Evolutionary conservation across 352 stramenopile genomes (phyloP).

Genomic region (Phytophthora fragariaefolia): DNA sequence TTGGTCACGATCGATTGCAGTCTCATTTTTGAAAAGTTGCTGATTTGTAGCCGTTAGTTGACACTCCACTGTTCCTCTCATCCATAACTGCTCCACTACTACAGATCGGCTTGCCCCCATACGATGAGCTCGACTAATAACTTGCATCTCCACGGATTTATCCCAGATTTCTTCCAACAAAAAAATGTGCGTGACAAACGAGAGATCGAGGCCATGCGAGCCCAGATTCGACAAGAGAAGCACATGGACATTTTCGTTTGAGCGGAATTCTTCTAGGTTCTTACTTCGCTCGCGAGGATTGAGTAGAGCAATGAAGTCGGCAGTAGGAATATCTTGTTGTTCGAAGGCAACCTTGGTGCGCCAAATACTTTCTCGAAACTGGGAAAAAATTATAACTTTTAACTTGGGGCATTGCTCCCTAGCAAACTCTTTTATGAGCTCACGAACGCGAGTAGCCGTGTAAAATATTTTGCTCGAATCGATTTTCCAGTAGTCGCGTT

Average conservation of each 20-base stretch:
- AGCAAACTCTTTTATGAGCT: constrained; percentile 51
- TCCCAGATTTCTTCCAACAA: constrained; percentile 97
- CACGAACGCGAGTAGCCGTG: constrained; percentile 52
- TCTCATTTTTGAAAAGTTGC: constrained; percentile 16
- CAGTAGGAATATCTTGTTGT: constrained; percentile 59
- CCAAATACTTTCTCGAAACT: constrained; percentile 77
- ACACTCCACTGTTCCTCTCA: constrained; percentile 81
- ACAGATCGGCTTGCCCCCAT: constrained; percentile 93
- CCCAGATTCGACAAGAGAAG: constrained; percentile 95
- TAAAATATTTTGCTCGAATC: constrained; percentile 71
- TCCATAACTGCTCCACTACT: constrained; percentile 91
- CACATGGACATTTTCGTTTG: constrained; percentile 73
- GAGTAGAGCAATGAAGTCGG: constrained; percentile 61
- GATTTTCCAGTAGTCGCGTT: constrained; percentile 35
- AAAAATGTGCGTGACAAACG: constrained; percentile 98
- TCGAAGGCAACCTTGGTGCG: constrained; percentile 58
- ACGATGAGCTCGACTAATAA: constrained; percentile 95
- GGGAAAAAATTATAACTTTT: constrained; percentile 81
- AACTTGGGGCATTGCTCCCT: constrained; percentile 26
- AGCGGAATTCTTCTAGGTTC: constrained; percentile 53
- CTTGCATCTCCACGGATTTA: constrained; percentile 93
- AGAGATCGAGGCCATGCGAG: constrained; percentile 95
- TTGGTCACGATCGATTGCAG: constrained; percentile 4
- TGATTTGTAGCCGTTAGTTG: constrained; percentile 42
- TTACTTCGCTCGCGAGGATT: constrained; percentile 42